Base-by-base conservation (phyloP, 495 filamentous ascomycete species). In the Aspergillus kassunensis region DNA sequence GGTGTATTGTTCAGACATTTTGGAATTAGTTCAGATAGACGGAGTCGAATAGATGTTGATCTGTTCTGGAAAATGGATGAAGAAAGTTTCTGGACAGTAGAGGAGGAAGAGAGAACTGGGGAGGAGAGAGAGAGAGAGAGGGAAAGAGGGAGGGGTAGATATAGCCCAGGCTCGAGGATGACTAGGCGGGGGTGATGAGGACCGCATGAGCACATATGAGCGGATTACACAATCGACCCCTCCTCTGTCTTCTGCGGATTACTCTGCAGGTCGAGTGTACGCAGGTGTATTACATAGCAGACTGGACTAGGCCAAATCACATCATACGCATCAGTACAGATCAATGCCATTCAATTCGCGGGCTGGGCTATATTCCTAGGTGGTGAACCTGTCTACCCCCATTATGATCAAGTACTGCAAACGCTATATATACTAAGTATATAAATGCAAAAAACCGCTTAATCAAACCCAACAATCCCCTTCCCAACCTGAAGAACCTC, bases 381-480 rank as follows among this genome's bases (percentile, higher is more conserved):
- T n/a, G n/a, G n/a, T n/a, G n/a, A n/a, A n/a, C n/a, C n/a, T n/a
- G n/a, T n/a, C n/a, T n/a, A n/a, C n/a, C n/a, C n/a, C n/a, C n/a
- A n/a, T n/a, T n/a, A n/a, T n/a, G n/a, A n/a, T n/a, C n/a, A n/a
- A n/a, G n/a, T n/a, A n/a, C n/a, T n/a, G n/a, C n/a, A n/a, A n/a
- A n/a, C n/a, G n/a, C n/a, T n/a, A n/a, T n/a, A n/a, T n/a, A n/a
- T n/a, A n/a, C n/a, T n/a, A n/a, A n/a, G n/a, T n/a, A n/a, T n/a
- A n/a, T n/a, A n/a, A n/a, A n/a, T n/a, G 24, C 4, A 27, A 47
- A 41, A n/a, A 55, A 44, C 45, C 19, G 3, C 13, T 45, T 44
- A 74, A 48, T 75, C 70, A 62, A 60, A 73, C 16, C 71, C 71
- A 30, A 75, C 64, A 33, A 75, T 59, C 13, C 71, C 71, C 19